Base-by-base conservation (phyloP, 1,284 basidiomycete species). In the Heterobasidion occidentale region DNA sequence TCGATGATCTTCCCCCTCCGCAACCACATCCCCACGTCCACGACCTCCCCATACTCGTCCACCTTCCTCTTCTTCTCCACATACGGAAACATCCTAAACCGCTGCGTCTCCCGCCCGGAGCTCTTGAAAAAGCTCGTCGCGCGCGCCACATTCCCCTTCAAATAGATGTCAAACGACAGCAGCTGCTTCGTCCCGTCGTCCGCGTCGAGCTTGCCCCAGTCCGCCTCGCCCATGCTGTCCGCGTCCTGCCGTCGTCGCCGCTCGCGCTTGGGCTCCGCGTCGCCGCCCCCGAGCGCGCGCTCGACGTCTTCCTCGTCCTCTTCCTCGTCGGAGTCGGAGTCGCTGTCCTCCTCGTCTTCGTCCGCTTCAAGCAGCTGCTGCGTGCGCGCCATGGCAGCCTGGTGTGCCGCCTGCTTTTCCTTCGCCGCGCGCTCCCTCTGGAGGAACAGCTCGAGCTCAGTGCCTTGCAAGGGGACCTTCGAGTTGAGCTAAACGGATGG, bases 51-150 rank as follows among this genome's bases (percentile, higher is more conserved):
- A 69, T 94, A 99, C 60, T 91, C 90, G 69, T 99, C 97, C 15
- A 99, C 90, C 62, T 88, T 78, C 60, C 93, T 78, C 65, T 91
- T 94, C 68, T 92, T 88, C 72, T 99, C 96, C 44, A 97, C 84
- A 64, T 94, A 94, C 0, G 97, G 97, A 72, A 98, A 99, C 91
- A 98, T 98, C 62, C 97, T 81, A 70, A 91, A 98, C 46, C 96
- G 81, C 65, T 86, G 89, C 45, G 77, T 77, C 63, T 84, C 86
- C 35, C 74, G 78, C 55, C 78, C 84, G 38, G 80, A 77, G 61
- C 75, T 86, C 71, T 92, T 92, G 77, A 94, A 93, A 71, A 94
- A 95, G 1, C 85, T 86, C 0, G 83, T 88, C 20, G 86, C 77
- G 60, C 89, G 88, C 50, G 87, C 87, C 42, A 94, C 86, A 65